Evolutionary conservation across 2,329 filamentous ascomycete genomes (phyloP).

Genomic region (Exophiala spinifera): DNA sequence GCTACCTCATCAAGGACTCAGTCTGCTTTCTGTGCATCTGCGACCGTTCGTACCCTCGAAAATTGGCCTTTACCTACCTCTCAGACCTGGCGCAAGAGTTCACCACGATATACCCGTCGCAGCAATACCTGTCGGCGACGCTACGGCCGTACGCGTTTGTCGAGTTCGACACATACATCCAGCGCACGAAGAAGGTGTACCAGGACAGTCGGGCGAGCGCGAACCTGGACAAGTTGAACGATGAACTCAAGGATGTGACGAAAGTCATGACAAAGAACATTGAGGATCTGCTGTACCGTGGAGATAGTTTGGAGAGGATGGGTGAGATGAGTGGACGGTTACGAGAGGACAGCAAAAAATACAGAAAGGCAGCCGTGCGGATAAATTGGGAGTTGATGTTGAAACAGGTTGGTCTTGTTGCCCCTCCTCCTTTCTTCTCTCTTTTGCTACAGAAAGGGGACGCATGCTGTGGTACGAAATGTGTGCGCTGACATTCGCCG

Average conservation of each 20-base stretch:
- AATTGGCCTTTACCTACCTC: conserved; percentile 97
- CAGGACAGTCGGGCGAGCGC: conserved; percentile 85
- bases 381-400: conserved; percentile 98
- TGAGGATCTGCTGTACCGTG: conserved; percentile 91
- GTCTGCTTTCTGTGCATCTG: conserved; percentile 92
- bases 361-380: conserved; percentile 82
- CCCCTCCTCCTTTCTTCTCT: too few relatives aligned
- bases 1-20: conserved; percentile 79
- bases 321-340: conserved; percentile 86
- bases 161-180: conserved; percentile 97
- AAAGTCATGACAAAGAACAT: conserved; percentile 99
- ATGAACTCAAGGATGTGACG: conserved; percentile 95
- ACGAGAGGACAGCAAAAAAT: conserved; percentile 91
- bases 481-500: too few relatives aligned
- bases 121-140: conserved; percentile 69
- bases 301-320: conserved; percentile 94
- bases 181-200: conserved; percentile 88
- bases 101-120: conserved; percentile 72
- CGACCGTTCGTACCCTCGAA: conserved; percentile 90
- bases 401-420: conserved; percentile 65
- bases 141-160: conserved; percentile 94
- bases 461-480: too few relatives aligned
- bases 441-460: too few relatives aligned
- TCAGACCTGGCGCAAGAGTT: conserved; percentile 90
- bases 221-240: conserved; percentile 92